These are phyloP conservation scores for Tulasnella sp. DNA, from an alignment of 768 basidiomycete genomes.

Conservation along the genomic window DNA sequence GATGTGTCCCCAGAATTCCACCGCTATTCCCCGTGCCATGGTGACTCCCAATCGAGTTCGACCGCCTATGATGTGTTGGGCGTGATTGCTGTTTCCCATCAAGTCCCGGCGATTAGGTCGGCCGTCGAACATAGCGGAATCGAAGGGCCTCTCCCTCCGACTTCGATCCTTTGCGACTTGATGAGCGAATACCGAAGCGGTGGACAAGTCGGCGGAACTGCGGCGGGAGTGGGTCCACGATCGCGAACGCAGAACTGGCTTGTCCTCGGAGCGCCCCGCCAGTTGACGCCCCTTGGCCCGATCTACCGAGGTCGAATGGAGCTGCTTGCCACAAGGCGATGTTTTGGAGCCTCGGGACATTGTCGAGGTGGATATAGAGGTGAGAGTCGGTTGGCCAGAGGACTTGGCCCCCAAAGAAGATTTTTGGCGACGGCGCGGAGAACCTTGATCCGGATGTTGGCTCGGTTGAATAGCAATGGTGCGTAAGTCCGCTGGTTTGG, in stretches of 20 bases:
- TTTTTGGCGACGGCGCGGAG: not conserved
- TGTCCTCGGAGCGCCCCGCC: slow-evolving; percentile 54
- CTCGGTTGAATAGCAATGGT: slow-evolving; percentile 14
- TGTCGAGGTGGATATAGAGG: no score
- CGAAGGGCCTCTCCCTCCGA: slow-evolving; percentile 53
- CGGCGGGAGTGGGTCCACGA: slow-evolving; percentile 24
- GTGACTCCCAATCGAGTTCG: no score
- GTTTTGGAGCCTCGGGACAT: no score
- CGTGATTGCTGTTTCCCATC: not conserved
- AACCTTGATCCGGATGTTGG: slow-evolving; percentile 20
- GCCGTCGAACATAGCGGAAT: not conserved
- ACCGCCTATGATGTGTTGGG: not conserved
- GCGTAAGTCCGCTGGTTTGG: not conserved
- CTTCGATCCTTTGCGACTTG: not conserved
- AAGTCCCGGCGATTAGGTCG: not conserved
- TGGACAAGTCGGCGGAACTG: slow-evolving; percentile 33
- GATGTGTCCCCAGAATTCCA: not conserved
- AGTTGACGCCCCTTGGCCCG: slow-evolving; percentile 70
- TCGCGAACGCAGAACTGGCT: slow-evolving; percentile 16
- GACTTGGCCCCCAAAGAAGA: not conserved
- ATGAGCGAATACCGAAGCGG: not conserved
- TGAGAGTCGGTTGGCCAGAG: not conserved
- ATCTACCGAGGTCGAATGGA: not conserved
- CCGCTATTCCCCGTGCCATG: not conserved
- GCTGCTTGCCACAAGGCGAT: not conserved